Evolutionary conservation across 2,329 filamentous ascomycete species (phyloP), one percentile per base, ranked within the genome.

Genomic region (Colletotrichum sp.): DNA sequence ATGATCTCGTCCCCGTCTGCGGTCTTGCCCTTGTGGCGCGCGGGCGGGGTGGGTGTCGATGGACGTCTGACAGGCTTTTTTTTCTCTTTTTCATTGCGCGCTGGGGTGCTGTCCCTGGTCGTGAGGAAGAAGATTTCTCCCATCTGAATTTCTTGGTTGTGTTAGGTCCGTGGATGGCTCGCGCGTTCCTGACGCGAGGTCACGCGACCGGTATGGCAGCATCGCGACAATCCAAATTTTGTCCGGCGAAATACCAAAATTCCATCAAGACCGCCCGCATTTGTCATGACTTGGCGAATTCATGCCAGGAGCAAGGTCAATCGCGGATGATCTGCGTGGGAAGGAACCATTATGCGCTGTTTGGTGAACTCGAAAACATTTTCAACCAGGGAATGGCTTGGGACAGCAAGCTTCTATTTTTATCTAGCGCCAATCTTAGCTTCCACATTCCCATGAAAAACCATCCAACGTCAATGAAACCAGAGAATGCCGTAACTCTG

Each of bases 1-100:
- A 97, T 97, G 95, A 98, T 97, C 95, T 97, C 94, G 90, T 93
- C 94, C 94, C 93, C 87, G 89, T 89, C 84, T 36, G 88, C 85
- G 87, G 90, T 93, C 90, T 91, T 91, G 93, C 92, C 92, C 93
- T 96, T 88, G 94, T 28, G 94, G 93, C 94, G 91, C 91, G 88
- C 87, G 89, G 87, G 86, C 89, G 88, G 94, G 94, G 94, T 94
- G 95, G 94, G 94, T 92, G 90, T 91, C 89, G 94, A 94, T 89
- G 94, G 93, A 95, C 92, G 94, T 96, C 95, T 97, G 95, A 96
- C 95, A 95, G 95, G 90, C 85, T 82, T 90, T 89, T 80, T 82
- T 80, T 82, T 78, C 81, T 87, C 87, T 91, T 76, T 92, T 92
- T 91, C 88, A 86, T 90, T 91, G 82, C 85, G 83, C 9, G 80